A percentile compares a stretch with the other conserved stretches of the same genome.
Conservation (phyloP, 1,284 basidiomycete genomes). For the Tranzscheliella williamsii region DNA sequence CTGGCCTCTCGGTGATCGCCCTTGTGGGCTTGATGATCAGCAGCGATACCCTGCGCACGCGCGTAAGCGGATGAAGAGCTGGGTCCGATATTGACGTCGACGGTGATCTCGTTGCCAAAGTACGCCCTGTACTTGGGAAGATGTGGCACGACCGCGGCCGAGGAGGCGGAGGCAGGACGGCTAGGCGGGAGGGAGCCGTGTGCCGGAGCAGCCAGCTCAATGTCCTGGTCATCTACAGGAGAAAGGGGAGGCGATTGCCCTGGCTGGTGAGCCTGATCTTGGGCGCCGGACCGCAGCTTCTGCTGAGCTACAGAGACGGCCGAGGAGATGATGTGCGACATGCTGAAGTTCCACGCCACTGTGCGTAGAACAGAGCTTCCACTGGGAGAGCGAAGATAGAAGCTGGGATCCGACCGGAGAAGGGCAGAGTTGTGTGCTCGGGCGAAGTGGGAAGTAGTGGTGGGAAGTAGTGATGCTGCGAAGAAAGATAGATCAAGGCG, state of each 20-base stretch:
- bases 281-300: constrained; percentile 9
- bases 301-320: constrained; percentile 34
- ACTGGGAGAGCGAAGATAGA: too few relatives aligned
- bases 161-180: constrained; percentile 4
- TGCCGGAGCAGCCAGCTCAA: constrained; percentile 37
- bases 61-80: constrained; percentile 33
- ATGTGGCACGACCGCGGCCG: constrained; percentile 14
- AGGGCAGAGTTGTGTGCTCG: too few relatives aligned
- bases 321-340: constrained; percentile 44
- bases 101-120: constrained; percentile 27
- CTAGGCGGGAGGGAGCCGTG: constrained; percentile 2
- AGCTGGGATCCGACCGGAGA: too few relatives aligned
- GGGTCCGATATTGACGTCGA: constrained; percentile 40
- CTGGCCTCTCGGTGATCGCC: not conserved
- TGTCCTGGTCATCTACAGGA: constrained; percentile 29
- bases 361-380: too few relatives aligned
- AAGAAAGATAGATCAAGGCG: too few relatives aligned
- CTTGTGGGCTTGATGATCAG: constrained; percentile 33
- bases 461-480: too few relatives aligned
- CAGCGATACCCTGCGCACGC: constrained; percentile 35
- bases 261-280: constrained; percentile 32
- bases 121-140: constrained; percentile 12
- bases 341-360: not conserved
- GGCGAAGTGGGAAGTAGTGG: too few relatives aligned
- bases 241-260: constrained; percentile 48